Evolutionary conservation across 305 asterid species (phyloP).

Genomic region (Solanum hybrid): DNA sequence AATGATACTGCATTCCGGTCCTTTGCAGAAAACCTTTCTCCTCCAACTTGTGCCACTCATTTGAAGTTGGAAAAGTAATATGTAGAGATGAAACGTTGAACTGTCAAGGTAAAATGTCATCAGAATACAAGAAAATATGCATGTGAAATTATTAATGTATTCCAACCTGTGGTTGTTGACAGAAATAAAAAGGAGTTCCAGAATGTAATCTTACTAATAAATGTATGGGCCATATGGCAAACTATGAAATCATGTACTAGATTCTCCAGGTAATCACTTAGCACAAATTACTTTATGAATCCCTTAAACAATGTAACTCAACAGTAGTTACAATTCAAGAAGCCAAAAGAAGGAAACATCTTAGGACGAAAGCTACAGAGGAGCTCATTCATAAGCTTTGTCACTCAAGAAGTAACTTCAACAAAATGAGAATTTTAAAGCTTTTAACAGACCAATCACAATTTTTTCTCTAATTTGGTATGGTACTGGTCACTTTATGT

Average conservation of each 20-base stretch:
- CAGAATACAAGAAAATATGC: neutral
- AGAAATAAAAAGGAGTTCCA: neutral
- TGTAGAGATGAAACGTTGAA: slow-evolving; percentile 87
- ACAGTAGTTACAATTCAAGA: neutral
- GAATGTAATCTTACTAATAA: neutral
- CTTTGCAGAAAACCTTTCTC: slow-evolving; percentile 87
- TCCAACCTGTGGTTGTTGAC: neutral
- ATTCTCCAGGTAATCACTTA: neutral
- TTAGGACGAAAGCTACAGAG: neutral
- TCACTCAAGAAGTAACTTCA: neutral
- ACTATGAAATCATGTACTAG: neutral
- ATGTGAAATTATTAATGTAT: neutral
- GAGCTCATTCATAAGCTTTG: neutral
- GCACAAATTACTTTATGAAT: neutral
- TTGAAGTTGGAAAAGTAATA: slow-evolving; percentile 68
- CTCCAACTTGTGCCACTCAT: slow-evolving; percentile 61
- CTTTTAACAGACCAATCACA: neutral
- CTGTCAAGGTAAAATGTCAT: slow-evolving; percentile 33
- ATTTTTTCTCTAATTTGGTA: neutral
- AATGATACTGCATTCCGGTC: slow-evolving; percentile 90
- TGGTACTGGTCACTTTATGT: neutral
- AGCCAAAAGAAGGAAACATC: neutral
- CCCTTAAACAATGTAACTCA: neutral
- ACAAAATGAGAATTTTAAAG: neutral
- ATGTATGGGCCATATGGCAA: neutral